phyloP scores from a whole-genome alignment of 331 rosid species.

The Quercus phellos region DNA sequence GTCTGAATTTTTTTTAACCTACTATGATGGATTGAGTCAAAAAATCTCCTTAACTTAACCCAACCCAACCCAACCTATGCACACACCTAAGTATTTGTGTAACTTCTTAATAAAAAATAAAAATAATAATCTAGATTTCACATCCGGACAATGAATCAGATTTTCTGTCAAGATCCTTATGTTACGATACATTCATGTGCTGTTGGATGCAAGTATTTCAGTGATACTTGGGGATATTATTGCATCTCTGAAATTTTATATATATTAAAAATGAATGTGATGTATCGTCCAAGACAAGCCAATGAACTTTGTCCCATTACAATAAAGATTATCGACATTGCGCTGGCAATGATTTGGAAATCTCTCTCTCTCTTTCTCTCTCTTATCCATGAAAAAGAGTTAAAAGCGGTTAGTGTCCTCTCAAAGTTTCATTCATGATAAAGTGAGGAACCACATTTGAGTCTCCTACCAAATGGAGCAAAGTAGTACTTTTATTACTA shows the following conservation, averaged over 20 bases:
- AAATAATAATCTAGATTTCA: not conserved
- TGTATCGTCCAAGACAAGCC: not conserved
- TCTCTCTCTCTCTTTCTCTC: not conserved
- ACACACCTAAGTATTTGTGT: too few species aligned
- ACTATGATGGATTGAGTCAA: too few species aligned
- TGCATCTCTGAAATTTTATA: not conserved
- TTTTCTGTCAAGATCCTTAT: not conserved
- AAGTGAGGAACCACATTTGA: conserved; percentile 30
- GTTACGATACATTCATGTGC: not conserved
- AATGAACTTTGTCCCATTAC: not conserved
- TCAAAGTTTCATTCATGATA: conserved; percentile 51
- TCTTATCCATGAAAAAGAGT: conserved; percentile 8
- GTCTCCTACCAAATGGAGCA: conserved; percentile 46
- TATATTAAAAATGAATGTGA: not conserved
- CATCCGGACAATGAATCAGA: not conserved
- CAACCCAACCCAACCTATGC: too few species aligned
- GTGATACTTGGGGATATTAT: not conserved
- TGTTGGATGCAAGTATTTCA: not conserved
- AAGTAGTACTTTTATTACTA: conserved; percentile 11
- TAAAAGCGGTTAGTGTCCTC: conserved; percentile 55
- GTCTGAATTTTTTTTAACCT: too few species aligned
- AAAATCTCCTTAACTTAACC: too few species aligned
- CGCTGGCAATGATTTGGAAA: not conserved
- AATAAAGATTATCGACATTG: not conserved
- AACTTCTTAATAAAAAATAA: too few species aligned